Evolutionary conservation across 2,329 filamentous ascomycete species (phyloP), one percentile per base, ranked within the genome.

Genomic region (Daldinia sp.): DNA sequence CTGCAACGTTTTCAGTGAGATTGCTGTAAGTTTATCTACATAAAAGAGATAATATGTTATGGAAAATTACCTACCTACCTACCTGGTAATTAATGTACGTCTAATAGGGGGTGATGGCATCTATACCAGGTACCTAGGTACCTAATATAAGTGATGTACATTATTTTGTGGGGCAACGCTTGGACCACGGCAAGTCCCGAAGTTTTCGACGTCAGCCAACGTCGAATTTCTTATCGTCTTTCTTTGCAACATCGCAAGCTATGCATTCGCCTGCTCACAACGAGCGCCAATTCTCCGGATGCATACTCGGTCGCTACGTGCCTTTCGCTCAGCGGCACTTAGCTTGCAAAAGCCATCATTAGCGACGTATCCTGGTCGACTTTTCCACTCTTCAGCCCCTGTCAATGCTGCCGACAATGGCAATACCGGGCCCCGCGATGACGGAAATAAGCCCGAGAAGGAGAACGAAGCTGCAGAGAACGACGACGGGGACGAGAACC

Each of bases 261-360:
- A 77, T 78, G 76, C 74, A 71, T 76, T 72, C 72, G 74, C 71
- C 72, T 53, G 76, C 76, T 78, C 76, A 51, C 58, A 42, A 64
- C 67, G 77, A 77, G 77, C 77, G 73, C 71, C 75, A 75, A 74
- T 72, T 58, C 73, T 69, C 71, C 74, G 75, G 72, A 79, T 79
- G 77, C 76, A 74, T 78, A 75, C 68, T 63, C 67, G 69, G 71
- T 75, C 73, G 73, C 69, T 73, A 41, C 74, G 77, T 74, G 77
- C 75, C 72, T 72, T 75, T 70, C 76, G 75, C 61, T 74, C 69
- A 37, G 72, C 74, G 69, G 72, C 74, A 73, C 72, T 70, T 20
- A 60, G 62, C 54, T 66, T 71, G 59, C 69, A 69, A 18, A 74
- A 50, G 60, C 35, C 59, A 10, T 60, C 60, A 41, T 33, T 72